Base-by-base conservation (phyloP, 805 yeast species). In the Ogataea saltuana region DNA sequence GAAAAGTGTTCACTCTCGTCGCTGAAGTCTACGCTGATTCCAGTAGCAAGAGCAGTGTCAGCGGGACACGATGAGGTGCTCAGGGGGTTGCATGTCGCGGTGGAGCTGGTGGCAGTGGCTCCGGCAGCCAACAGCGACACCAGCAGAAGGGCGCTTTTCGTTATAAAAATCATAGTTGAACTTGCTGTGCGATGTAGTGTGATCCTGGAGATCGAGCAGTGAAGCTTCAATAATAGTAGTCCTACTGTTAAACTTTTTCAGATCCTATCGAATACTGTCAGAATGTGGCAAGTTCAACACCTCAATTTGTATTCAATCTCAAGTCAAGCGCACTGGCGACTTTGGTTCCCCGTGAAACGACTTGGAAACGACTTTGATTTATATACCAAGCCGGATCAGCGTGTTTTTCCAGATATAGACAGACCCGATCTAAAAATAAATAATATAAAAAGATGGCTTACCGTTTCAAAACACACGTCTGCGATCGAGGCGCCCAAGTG, bases 11-110 rank as follows among this genome's bases (percentile, higher is more conserved):
- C 56, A 4, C 75, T 68, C 23, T 72, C 71, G 3, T 68, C 56
- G 1, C 68, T 62, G 67, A 87, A 87, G 53, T 75, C 73, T 19
- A 75, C 75, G 4, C 65, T 45, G 29, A 81, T 61, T 3, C 81
- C 67, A 4, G 79, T 68, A 1, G 80, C 88, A 36, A 86, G 70
- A 0, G 93, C 95, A 1, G 74, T 65, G 51, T 83, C 79, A 4
- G 69, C 55, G 3, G 59, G 42, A 51, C 71, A 66, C 6, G 55
- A 32, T 6, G 67, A 15, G 1, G 59, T 33, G 4, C 42, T 38
- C 33, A 65, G 33, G 13, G 71, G 71, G 42, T 67, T 66, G 46
- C 71, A 67, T 4, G 59, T 37, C 1, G 50, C 48, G 7, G 60
- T 41, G 1, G 56, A 45, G 5, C 44, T 37, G 1, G 57, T 22